Conservation (phyloP, 225 moss, liverwort and hornwort genomes). For the Climacium dendroides region DNA sequence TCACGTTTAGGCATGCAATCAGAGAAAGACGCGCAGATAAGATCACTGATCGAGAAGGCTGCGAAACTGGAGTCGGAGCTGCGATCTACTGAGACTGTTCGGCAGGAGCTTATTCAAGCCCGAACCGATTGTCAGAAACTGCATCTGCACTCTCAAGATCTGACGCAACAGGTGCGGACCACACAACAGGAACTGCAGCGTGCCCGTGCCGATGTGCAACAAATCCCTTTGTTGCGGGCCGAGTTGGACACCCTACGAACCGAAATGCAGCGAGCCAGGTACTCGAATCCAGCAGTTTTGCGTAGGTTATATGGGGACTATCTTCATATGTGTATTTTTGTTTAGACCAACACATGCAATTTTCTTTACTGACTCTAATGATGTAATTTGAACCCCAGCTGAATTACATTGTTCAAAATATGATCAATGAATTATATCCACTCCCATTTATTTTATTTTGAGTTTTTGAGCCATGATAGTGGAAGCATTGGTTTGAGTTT, state of each 20-base stretch:
- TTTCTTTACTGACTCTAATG: neutral
- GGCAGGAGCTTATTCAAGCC: constrained; percentile 63
- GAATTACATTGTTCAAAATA: neutral
- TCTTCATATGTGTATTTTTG: neutral
- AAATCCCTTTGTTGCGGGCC: constrained; percentile 42
- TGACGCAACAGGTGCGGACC: constrained; percentile 65
- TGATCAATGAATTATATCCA: neutral
- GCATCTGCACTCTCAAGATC: constrained; percentile 60
- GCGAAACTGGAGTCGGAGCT: constrained; percentile 65
- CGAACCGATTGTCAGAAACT: constrained; percentile 68
- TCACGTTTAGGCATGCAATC: constrained; percentile 40
- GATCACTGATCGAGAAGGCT: constrained; percentile 59
- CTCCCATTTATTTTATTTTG: neutral
- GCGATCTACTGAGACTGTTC: constrained; percentile 44
- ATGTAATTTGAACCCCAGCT: neutral
- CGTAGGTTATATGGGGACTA: neutral
- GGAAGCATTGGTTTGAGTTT: neutral
- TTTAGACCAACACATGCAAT: neutral
- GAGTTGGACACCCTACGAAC: constrained; percentile 55
- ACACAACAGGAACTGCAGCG: constrained; percentile 59
- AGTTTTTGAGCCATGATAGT: neutral
- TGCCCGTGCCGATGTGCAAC: constrained; percentile 46
- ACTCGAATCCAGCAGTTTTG: neutral
- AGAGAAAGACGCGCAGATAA: constrained; percentile 42
- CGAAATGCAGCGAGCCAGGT: constrained; percentile 68